Evolutionary conservation across 1,139 yeast species (phyloP).

Genomic region (Hanseniaspora sp.): DNA sequence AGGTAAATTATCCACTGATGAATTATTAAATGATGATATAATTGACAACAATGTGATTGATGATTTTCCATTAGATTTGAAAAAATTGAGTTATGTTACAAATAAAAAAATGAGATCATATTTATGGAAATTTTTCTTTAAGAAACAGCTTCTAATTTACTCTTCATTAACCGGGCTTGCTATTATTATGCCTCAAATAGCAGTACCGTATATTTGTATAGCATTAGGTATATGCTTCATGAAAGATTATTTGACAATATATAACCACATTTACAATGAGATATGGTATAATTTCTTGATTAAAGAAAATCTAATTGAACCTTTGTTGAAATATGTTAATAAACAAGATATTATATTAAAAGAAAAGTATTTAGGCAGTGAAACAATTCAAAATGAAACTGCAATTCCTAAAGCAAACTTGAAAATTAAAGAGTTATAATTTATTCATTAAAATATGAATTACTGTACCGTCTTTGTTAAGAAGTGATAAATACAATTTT

Average conservation of each 20-base stretch:
- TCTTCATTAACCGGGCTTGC: conserved; percentile 5
- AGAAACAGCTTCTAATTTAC: conserved; percentile 7
- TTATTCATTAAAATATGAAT: background rate
- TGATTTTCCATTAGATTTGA: conserved; percentile 13
- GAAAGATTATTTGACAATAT: conserved; percentile 14
- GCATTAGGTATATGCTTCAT: conserved; percentile 9
- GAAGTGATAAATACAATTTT: background rate
- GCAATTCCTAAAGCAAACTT: background rate
- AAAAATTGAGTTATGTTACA: conserved; percentile 10
- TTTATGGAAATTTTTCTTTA: conserved; percentile 13
- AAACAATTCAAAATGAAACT: background rate
- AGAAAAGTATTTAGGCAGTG: conserved; percentile 7
- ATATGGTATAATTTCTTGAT: conserved; percentile 14
- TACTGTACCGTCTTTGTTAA: conserved; percentile 7
- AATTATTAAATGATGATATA: conserved; percentile 8
- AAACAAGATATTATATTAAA: conserved; percentile 11
- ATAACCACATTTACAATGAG: conserved; percentile 11
- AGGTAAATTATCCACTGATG: conserved; percentile 14
- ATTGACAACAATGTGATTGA: conserved; percentile 14
- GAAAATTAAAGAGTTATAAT: conserved; percentile 8
- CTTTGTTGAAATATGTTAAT: conserved; percentile 6
- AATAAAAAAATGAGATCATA: conserved; percentile 14
- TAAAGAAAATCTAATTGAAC: conserved; percentile 10
- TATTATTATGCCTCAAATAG: background rate
- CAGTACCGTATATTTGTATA: background rate